Percentiles rank a stretch among this genome's conserved stretches.
Conservation (phyloP, 2,329 filamentous ascomycete genomes). For the Daldinia eschscholtzii region DNA sequence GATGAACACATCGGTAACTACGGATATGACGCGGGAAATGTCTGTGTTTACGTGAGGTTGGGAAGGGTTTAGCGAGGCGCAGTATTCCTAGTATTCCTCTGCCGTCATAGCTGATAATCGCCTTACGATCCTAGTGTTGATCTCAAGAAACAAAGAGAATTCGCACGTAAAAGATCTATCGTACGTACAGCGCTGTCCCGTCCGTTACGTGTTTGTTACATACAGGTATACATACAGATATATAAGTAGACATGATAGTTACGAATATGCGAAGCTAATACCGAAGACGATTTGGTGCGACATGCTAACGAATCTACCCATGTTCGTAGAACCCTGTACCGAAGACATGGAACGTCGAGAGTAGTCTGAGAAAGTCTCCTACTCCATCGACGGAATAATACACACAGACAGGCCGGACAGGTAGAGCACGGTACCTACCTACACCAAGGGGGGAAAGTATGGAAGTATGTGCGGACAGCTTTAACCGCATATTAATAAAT, state of each 20-base stretch:
- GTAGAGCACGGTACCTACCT: constrained; percentile 1
- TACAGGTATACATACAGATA: no score
- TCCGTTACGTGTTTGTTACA: neutral
- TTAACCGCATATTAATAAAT: constrained; percentile 44
- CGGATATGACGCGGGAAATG: constrained; percentile 13
- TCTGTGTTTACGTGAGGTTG: constrained; percentile 8
- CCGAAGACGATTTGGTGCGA: constrained; percentile 17
- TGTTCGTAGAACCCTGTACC: constrained; percentile 6
- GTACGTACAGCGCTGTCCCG: neutral
- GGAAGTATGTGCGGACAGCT: constrained; percentile 12
- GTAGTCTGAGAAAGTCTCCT: constrained; percentile 1
- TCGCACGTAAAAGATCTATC: neutral
- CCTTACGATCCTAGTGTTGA: constrained; percentile 31
- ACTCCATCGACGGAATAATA: constrained; percentile 29
- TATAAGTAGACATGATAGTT: neutral
- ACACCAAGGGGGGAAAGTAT: constrained; percentile 1
- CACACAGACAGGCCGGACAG: neutral
- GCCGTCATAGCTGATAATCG: constrained; percentile 33
- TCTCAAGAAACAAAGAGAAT: constrained; percentile 9
- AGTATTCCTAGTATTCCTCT: constrained; percentile 10
- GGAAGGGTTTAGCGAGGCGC: constrained; percentile 27
- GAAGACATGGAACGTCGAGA: constrained; percentile 6
- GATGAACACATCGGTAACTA: neutral
- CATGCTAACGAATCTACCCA: constrained; percentile 8
- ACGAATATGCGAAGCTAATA: neutral